Evolutionary conservation across 176 grass and related monocot genomes (phyloP).

Genomic region (Triticum monococcum): DNA sequence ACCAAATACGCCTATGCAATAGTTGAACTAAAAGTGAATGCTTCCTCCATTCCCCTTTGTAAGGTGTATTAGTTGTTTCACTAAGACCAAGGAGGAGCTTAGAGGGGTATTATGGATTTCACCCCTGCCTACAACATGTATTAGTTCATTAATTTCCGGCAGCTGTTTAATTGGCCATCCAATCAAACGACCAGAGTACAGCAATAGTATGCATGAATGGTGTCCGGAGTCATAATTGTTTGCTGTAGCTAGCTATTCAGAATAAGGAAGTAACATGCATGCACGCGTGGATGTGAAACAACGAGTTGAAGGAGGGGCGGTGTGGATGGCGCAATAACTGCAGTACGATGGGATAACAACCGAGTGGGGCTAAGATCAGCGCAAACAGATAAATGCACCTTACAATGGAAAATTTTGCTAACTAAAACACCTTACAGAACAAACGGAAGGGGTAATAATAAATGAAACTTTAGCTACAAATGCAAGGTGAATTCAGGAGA

Average conservation of each 20-base stretch:
- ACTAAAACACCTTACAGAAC: background rate
- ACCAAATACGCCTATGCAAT: background rate
- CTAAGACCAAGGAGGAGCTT: background rate
- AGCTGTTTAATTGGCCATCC: background rate
- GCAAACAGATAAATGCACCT: no score
- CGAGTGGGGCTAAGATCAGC: background rate
- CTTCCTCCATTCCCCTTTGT: background rate
- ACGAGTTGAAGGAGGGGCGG: background rate
- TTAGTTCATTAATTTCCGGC: background rate
- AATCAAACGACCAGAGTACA: background rate
- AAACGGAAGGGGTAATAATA: background rate
- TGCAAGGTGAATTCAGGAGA: background rate
- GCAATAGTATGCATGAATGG: background rate
- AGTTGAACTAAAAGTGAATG: background rate
- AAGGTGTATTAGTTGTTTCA: background rate
- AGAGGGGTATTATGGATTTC: background rate
- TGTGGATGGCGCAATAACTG: background rate
- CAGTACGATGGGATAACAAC: background rate
- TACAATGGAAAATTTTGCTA: background rate
- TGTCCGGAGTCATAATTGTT: background rate
- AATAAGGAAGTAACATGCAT: background rate
- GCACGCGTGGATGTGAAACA: background rate
- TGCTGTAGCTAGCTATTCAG: background rate
- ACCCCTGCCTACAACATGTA: background rate
- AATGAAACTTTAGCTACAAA: background rate